Evolutionary conservation across 2,329 filamentous ascomycete species (phyloP).

Genomic region (Phyllosticta paracitricarpa): DNA sequence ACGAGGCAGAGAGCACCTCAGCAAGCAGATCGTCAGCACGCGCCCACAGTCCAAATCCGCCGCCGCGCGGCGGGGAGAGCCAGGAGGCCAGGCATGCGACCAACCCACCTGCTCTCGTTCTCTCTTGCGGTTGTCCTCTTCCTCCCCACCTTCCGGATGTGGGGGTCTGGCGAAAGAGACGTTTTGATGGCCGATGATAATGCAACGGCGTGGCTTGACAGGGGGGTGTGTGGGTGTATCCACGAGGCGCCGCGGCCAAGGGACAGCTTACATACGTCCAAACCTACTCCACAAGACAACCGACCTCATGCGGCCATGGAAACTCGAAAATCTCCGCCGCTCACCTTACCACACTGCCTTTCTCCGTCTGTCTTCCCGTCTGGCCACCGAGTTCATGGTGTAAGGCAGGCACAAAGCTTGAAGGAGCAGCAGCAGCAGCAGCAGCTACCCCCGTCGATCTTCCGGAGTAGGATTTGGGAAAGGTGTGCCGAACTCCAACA

Average conservation of each 20-base stretch:
- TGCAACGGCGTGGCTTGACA: background rate
- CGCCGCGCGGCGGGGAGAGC: too few species aligned
- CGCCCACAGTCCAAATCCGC: too few species aligned
- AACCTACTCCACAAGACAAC: too few species aligned
- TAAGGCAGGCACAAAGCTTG: background rate
- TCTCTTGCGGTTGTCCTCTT: background rate
- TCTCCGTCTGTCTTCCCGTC: too few species aligned
- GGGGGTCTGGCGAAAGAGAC: background rate
- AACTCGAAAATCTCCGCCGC: too few species aligned
- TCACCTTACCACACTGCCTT: too few species aligned
- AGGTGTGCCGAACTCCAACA: background rate
- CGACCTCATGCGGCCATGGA: too few species aligned
- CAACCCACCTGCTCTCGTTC: background rate
- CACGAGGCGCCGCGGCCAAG: background rate
- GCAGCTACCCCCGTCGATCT: background rate
- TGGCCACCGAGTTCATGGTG: too few species aligned
- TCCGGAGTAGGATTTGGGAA: background rate
- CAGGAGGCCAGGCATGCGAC: background rate
- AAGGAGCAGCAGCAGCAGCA: background rate
- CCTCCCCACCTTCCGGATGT: background rate
- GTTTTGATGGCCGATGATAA: background rate
- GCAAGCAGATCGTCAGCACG: too few species aligned
- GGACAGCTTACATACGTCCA: too few species aligned
- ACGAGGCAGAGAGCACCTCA: too few species aligned
- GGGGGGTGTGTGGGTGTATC: background rate